Conservation (phyloP, 2,329 filamentous ascomycete genomes). For the Venturia asperata region DNA sequence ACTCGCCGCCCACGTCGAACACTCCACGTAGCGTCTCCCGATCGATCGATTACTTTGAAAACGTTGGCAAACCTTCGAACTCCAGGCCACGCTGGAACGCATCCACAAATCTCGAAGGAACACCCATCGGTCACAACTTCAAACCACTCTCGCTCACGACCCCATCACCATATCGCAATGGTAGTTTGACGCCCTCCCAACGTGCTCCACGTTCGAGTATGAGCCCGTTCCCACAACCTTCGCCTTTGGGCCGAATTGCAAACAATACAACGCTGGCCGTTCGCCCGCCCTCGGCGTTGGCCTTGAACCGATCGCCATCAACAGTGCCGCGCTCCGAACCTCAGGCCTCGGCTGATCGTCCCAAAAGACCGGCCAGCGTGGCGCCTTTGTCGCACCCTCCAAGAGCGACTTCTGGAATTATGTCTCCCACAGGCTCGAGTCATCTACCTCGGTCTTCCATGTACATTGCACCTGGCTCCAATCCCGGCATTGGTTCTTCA, state of each 20-base stretch:
- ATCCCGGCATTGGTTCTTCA: not conserved
- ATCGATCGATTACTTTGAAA: not conserved
- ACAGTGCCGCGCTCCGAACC: not conserved
- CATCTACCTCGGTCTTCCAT: conserved; percentile 14
- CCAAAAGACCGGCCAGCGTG: not conserved
- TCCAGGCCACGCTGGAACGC: conserved; percentile 34
- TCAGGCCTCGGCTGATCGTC: conserved; percentile 4
- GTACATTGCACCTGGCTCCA: conserved; percentile 12
- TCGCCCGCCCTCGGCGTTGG: conserved; percentile 13
- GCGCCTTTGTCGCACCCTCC: conserved; percentile 12
- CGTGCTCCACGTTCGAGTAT: conserved; percentile 2
- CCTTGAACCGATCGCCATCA: conserved; percentile 2
- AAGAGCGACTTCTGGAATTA: not conserved
- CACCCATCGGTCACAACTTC: conserved; percentile 33
- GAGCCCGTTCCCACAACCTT: not conserved
- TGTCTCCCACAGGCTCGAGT: conserved; percentile 4
- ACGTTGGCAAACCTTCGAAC: not conserved
- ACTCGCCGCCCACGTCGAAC: conserved; percentile 17
- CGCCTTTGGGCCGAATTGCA: conserved; percentile 8
- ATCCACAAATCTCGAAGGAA: conserved; percentile 33
- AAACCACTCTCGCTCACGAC: conserved; percentile 32
- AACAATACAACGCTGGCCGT: not conserved
- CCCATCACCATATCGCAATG: conserved; percentile 30
- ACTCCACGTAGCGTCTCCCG: conserved; percentile 15
- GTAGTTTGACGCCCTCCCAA: not conserved